Evolutionary conservation across 495 filamentous ascomycete genomes (phyloP).

Genomic region (Hyaloscypha finlandica): DNA sequence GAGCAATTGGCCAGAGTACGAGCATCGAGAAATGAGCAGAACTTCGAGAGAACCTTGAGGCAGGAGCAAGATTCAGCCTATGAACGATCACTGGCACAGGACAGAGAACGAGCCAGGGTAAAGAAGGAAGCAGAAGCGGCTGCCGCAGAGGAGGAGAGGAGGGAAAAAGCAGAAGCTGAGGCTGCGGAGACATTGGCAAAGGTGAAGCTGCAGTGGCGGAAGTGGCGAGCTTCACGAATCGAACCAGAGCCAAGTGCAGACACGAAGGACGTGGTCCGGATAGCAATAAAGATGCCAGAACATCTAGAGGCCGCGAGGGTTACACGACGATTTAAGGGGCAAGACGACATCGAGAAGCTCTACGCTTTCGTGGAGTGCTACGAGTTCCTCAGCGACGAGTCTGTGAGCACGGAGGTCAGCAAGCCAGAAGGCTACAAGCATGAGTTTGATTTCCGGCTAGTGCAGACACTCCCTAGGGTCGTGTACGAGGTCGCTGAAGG

Average conservation of each 20-base stretch:
- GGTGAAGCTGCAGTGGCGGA: slow-evolving; percentile 71
- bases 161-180: slow-evolving; percentile 60
- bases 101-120: slow-evolving; percentile 77
- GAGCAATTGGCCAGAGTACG: slow-evolving; percentile 69
- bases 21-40: slow-evolving; percentile 70
- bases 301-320: slow-evolving; percentile 53
- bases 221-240: slow-evolving; percentile 74
- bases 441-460: slow-evolving; percentile 76
- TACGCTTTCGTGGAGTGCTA: slow-evolving; percentile 98
- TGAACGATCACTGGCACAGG: slow-evolving; percentile 83
- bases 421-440: slow-evolving; percentile 70
- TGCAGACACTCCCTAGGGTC: slow-evolving; percentile 77
- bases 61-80: slow-evolving; percentile 90
- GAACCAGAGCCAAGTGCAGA: slow-evolving; percentile 64
- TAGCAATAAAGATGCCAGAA: slow-evolving; percentile 80
- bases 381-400: slow-evolving; percentile 44
- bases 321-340: slow-evolving; percentile 67
- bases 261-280: slow-evolving; percentile 69
- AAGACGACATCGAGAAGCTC: slow-evolving; percentile 76
- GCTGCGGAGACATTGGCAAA: slow-evolving; percentile 58
- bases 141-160: slow-evolving; percentile 49
- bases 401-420: slow-evolving; percentile 38
- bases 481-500: slow-evolving; percentile 69
- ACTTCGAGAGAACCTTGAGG: slow-evolving; percentile 73
- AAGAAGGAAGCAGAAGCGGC: slow-evolving; percentile 68